These are phyloP conservation scores for Mucor mucedo DNA, from an alignment of 371 early-diverging fungal species.

Conservation along the genomic window DNA sequence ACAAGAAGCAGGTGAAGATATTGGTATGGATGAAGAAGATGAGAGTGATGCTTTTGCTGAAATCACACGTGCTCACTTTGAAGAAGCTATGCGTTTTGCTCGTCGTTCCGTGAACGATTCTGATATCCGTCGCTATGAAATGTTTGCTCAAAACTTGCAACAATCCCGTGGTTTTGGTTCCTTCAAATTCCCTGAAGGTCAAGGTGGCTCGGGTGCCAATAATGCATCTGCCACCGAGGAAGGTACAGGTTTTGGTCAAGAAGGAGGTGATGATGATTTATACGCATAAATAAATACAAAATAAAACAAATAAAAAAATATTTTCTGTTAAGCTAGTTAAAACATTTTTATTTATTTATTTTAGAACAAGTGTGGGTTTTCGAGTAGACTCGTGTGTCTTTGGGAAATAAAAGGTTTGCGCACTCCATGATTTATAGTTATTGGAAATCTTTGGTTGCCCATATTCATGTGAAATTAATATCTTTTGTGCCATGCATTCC, in stretches of 20 bases:
- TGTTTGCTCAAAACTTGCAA: constrained; percentile 98
- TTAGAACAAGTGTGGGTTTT: too few relatives aligned
- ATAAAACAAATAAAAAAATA: too few relatives aligned
- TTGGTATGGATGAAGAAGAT: constrained; percentile 81
- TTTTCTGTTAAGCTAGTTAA: too few relatives aligned
- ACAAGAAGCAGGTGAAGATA: constrained; percentile 66
- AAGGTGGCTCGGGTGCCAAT: constrained; percentile 47
- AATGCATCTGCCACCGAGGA: constrained; percentile 37
- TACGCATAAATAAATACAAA: constrained; percentile 46
- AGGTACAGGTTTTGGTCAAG: constrained; percentile 47
- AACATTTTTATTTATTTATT: too few relatives aligned
- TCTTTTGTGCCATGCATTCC: too few relatives aligned
- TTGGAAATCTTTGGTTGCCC: too few relatives aligned
- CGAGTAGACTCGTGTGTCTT: too few relatives aligned
- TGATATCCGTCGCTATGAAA: constrained; percentile 98
- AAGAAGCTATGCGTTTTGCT: constrained; percentile 97
- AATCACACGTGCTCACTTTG: constrained; percentile 95
- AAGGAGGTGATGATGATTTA: constrained; percentile 59
- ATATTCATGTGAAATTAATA: too few relatives aligned
- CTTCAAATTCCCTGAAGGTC: constrained; percentile 90
- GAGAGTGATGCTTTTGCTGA: constrained; percentile 82
- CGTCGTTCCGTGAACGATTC: constrained; percentile 96
- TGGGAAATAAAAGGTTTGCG: too few relatives aligned
- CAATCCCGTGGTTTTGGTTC: constrained; percentile 88
- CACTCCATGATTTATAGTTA: too few relatives aligned